A percentile compares a stretch with the other conserved stretches of the same genome.
These are phyloP conservation scores for Solanum pimpinellifolium DNA, from an alignment of 257 asterid genomes.

Conservation along the genomic window DNA sequence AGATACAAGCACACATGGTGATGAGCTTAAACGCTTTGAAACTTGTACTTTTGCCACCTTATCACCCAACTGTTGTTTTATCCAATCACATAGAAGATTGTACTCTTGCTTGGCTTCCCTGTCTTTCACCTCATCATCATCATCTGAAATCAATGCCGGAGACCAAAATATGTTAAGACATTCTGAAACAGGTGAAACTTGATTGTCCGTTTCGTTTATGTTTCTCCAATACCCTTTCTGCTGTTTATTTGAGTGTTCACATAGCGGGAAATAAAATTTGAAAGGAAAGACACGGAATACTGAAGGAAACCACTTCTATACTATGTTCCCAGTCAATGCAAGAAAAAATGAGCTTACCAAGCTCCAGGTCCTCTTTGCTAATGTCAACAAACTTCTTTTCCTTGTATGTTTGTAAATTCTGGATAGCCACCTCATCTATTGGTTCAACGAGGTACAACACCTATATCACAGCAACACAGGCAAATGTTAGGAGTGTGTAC, in stretches of 20 bases:
- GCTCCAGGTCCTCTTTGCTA: constrained; percentile 97
- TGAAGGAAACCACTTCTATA: not conserved
- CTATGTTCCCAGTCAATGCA: not conserved
- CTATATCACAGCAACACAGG: constrained; percentile 20
- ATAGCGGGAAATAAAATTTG: not conserved
- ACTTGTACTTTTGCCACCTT: constrained; percentile 95
- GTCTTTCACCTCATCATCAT: constrained; percentile 80
- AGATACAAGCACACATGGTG: constrained; percentile 99
- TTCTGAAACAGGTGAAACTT: not conserved
- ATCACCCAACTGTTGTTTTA: constrained; percentile 92
- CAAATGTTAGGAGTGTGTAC: not conserved
- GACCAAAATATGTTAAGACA: not conserved
- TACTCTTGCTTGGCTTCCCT: constrained; percentile 82
- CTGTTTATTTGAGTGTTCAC: not conserved
- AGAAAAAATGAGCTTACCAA: constrained; percentile 40
- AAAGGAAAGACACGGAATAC: not conserved
- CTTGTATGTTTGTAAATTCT: constrained; percentile 89
- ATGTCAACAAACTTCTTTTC: constrained; percentile 95
- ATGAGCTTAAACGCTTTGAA: constrained; percentile 88
- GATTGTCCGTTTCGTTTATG: not conserved
- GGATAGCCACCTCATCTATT: constrained; percentile 91
- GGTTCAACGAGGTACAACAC: constrained; percentile 88
- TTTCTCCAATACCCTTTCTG: not conserved
- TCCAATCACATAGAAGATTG: constrained; percentile 86
- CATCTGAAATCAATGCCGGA: constrained; percentile 25